phyloP scores from a whole-genome alignment of 768 basidiomycete species.

The Lepiota brunneoincarnata region DNA sequence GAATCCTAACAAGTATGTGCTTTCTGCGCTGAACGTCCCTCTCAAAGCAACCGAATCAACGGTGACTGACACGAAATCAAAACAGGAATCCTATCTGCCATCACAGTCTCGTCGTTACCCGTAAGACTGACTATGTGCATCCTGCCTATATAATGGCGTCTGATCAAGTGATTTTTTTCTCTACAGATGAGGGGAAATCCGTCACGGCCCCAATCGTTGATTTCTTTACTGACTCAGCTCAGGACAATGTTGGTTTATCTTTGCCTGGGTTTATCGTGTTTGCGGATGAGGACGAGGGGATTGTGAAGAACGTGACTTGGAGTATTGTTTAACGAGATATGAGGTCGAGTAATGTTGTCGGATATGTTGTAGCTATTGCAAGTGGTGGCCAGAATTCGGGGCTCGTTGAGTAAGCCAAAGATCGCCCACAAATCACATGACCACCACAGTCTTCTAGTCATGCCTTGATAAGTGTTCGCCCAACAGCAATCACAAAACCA shows the following conservation, averaged over 20 bases:
- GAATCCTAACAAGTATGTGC: conserved; percentile 25
- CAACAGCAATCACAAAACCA: too few relatives aligned
- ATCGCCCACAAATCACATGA: too few relatives aligned
- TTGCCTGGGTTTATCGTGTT: conserved; percentile 24
- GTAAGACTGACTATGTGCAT: conserved; percentile 18
- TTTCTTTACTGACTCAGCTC: conserved; percentile 18
- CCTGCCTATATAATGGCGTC: not conserved
- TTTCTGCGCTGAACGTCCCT: not conserved
- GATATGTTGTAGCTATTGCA: not conserved
- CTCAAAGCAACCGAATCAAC: not conserved
- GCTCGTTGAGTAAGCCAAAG: too few relatives aligned
- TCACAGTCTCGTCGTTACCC: conserved; percentile 22
- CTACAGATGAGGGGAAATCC: conserved; percentile 20
- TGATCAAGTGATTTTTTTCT: not conserved
- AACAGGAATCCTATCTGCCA: conserved; percentile 32
- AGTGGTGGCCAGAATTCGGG: too few relatives aligned
- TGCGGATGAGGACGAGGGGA: conserved; percentile 23
- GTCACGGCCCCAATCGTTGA: conserved; percentile 29
- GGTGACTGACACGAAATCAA: too few relatives aligned
- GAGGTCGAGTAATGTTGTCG: not conserved
- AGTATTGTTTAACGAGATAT: conserved; percentile 14
- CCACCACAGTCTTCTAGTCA: too few relatives aligned
- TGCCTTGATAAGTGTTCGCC: too few relatives aligned
- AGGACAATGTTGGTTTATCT: conserved; percentile 26
- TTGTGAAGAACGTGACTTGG: conserved; percentile 29